Evolutionary conservation across 306 rosid genomes (phyloP), one percentile per base, ranked within the genome.

Genomic region (Dicorynia guianensis): DNA sequence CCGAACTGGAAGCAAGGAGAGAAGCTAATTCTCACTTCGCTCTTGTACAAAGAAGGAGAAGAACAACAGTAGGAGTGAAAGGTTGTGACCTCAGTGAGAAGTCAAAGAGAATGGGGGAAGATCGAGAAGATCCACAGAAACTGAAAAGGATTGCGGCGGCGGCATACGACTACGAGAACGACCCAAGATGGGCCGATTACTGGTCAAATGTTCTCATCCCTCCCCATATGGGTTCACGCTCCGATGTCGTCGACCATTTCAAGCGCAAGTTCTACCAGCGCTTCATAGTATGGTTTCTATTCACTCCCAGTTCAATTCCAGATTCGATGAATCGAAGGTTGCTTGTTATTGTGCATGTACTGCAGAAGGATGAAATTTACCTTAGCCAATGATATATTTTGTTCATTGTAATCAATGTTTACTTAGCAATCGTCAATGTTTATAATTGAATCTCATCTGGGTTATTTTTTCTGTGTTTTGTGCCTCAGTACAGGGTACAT

Each of bases 251-350:
- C 43, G 75, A 77, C 4, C 98, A 96, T 83, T 96, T 67, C 90
- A 96, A 92, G 80, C 97, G 88, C 86, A 96, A 96, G 86, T 96
- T 96, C 87, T 96, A 90, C 76, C 90, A 92, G 80, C 96, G 96
- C 69, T 85, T 44, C 82, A 84, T 90, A 78, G 96, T 90, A 40
- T 71, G 92, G 6, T 6, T 11, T 0, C 44, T 6, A 30, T 14
- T 15, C 19, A 25, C 30, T 25, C 11, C 12, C 34, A 25, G 30
- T 25, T 25, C 30, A 25, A 25, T 25, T 25, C 30, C 30, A 25
- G 30, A 25, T 8, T 15, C n/a, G 3, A 11, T 25, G 15, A 9
- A 15, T 59, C 30, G 30, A 25, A 25, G 30, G 30, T 56, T 43
- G 11, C 4, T 20, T 75, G 40, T 17, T 64, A 1, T 25, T 63